Base-by-base conservation (phyloP, 2,329 filamentous ascomycete species). In the Simplicillium sp. region DNA sequence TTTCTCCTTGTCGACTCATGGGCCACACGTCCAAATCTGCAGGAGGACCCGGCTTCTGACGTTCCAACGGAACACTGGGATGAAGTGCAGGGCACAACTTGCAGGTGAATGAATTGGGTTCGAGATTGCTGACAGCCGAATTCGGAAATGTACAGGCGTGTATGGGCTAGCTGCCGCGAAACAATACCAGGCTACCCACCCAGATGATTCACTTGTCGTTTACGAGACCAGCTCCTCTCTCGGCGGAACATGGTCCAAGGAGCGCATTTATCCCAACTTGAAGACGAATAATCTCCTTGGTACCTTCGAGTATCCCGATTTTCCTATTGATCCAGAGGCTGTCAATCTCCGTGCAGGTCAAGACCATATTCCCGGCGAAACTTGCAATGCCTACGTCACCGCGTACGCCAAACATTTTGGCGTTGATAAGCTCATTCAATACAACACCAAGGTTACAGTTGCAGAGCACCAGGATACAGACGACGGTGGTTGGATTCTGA, bases 231-330 rank as follows among this genome's bases (percentile, higher is more conserved):
- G 68, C 11, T 55, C 65, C 11, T 73, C 73, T 0, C 52, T 80
- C 5, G 85, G 84, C 1, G 84, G 85, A 4, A 77, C 79, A 13
- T 89, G 84, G 84, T 73, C 78, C 8, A 65, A 75, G 42, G 65
- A 82, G 31, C 71, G 82, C 1, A 60, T 87, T 1, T 83, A 88
- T 54, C 74, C 78, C 0, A 78, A 76, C 1, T 68, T 90, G 37
- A 83, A 79, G 51, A 80, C 75, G 40, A 89, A 90, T 59, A 88
- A 88, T 52, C 71, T 86, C 55, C 57, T 81, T 11, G 83, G 84
- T 3, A 82, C 77, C 0, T 86, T 81, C 49, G 82, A 89, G 56
- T 87, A 75, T 51, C 76, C 77, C 0, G 84, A 87, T 50, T 86
- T 84, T 44, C 81, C 82, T 14, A 82, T 89, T 77, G 66, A 71